Conservation (phyloP, 768 basidiomycete genomes). For the Termitomyces sp. region DNA sequence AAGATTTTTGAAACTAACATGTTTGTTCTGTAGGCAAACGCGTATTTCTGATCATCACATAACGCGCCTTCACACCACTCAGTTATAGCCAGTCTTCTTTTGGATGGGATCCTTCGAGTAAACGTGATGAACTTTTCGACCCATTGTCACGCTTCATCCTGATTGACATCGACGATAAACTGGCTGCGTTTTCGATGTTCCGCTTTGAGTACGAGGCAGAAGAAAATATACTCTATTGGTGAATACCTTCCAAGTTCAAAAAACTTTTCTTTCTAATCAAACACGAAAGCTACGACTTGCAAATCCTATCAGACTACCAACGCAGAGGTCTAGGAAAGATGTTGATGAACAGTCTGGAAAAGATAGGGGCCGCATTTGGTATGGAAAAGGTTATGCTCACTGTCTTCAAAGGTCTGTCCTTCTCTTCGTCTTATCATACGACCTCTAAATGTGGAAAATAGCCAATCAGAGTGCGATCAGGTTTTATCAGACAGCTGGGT, state of each 20-base stretch:
- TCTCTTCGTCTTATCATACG: neutral
- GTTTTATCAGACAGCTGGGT: constrained; percentile 59
- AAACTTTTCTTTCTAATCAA: neutral
- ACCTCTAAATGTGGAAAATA: constrained; percentile 17
- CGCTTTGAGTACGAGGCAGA: constrained; percentile 68
- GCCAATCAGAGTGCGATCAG: constrained; percentile 36
- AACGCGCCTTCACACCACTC: neutral
- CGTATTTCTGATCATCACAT: neutral
- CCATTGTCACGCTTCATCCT: constrained; percentile 55
- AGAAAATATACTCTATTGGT: constrained; percentile 70
- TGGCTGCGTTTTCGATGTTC: constrained; percentile 50
- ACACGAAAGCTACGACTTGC: constrained; percentile 65
- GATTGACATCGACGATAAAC: constrained; percentile 18
- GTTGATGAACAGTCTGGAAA: constrained; percentile 43
- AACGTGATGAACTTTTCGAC: constrained; percentile 58
- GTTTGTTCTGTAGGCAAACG: constrained; percentile 33
- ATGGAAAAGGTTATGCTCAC: constrained; percentile 77
- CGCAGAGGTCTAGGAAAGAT: constrained; percentile 54
- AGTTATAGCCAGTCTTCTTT: constrained; percentile 56
- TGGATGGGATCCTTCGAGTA: constrained; percentile 57
- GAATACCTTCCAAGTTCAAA: constrained; percentile 2
- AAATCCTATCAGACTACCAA: constrained; percentile 40
- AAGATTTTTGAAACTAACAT: constrained; percentile 52
- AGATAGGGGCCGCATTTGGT: constrained; percentile 41
- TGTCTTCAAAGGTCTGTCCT: constrained; percentile 57